A percentile compares a stretch with the other conserved stretches of the same genome.
Conservation (phyloP, 2,329 filamentous ascomycete genomes). For the Aureobasidium subglaciale region DNA sequence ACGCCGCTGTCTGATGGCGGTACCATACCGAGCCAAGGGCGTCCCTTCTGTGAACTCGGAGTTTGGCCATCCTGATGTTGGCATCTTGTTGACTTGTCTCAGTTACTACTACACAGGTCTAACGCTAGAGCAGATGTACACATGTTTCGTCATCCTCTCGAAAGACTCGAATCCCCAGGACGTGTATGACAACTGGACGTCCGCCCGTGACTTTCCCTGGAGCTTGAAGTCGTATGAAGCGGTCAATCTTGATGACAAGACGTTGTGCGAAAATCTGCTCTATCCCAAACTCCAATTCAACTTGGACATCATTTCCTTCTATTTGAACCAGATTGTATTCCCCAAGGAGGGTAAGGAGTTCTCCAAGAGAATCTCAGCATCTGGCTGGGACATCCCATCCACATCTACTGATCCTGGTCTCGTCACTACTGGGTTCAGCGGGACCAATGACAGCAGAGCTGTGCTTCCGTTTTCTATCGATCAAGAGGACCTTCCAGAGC, state of each 20-base stretch:
- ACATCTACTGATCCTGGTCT: slow-evolving; percentile 38
- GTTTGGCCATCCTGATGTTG: slow-evolving; percentile 61
- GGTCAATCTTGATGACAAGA: slow-evolving; percentile 23
- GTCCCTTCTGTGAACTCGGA: slow-evolving; percentile 56
- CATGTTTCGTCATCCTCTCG: slow-evolving; percentile 20
- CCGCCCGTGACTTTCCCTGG: slow-evolving; percentile 15
- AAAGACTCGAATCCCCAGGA: slow-evolving; percentile 21
- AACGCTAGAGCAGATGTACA: slow-evolving; percentile 38
- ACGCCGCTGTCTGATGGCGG: slow-evolving; percentile 52
- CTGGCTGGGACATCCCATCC: slow-evolving; percentile 59
- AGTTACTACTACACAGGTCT: slow-evolving; percentile 61
- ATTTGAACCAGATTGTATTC: slow-evolving; percentile 59
- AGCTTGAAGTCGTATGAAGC: slow-evolving; percentile 21
- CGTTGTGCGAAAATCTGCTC: slow-evolving; percentile 19
- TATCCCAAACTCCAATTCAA: slow-evolving; percentile 42
- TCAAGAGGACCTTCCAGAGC: slow-evolving; percentile 51
- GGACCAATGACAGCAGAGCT: slow-evolving; percentile 59
- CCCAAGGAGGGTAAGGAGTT: slow-evolving; percentile 60
- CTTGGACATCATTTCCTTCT: slow-evolving; percentile 57
- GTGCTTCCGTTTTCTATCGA: slow-evolving; percentile 55
- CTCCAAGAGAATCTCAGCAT: slow-evolving; percentile 54
- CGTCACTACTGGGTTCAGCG: slow-evolving; percentile 60
- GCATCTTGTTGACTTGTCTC: slow-evolving; percentile 58
- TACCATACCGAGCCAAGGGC: slow-evolving; percentile 62
- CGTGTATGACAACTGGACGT: slow-evolving; percentile 24